These are phyloP conservation scores for Kalanchoe fedtschenkoi DNA, from an alignment of 164 flowering plant genomes.

Conservation along the genomic window DNA sequence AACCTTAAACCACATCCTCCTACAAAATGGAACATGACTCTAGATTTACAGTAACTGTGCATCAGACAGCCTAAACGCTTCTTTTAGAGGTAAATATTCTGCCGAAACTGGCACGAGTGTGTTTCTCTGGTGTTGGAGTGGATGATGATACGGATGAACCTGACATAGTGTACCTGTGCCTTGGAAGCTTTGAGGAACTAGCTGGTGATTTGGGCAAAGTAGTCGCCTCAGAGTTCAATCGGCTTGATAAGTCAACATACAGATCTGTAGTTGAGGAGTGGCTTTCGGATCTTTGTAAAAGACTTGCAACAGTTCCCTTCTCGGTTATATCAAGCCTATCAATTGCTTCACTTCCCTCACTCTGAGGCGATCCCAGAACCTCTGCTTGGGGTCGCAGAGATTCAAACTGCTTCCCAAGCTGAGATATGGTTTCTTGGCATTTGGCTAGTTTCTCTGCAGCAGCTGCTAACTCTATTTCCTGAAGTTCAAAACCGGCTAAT, in stretches of 20 bases:
- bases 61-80: conserved; percentile 24
- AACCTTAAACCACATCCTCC: too few relatives aligned
- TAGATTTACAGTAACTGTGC: background rate
- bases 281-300: conserved; percentile 19
- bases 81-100: conserved; percentile 80
- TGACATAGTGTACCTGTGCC: conserved; percentile 46
- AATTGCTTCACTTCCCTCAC: conserved; percentile 25
- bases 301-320: conserved; percentile 20
- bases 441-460: conserved; percentile 93
- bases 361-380: conserved; percentile 31
- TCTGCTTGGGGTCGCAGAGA: conserved; percentile 62
- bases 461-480: conserved; percentile 70
- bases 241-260: conserved; percentile 22
- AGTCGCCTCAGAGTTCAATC: conserved; percentile 38
- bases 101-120: conserved; percentile 52
- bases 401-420: conserved; percentile 79
- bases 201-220: conserved; percentile 35
- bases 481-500: conserved; percentile 9
- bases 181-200: conserved; percentile 27
- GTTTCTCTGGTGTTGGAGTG: conserved; percentile 64
- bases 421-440: conserved; percentile 90
- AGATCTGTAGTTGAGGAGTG: conserved; percentile 34
- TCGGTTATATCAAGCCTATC: conserved; percentile 40
- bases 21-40: background rate
- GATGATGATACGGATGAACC: conserved; percentile 49